These are phyloP conservation scores for Prunus yedoensis DNA, from an alignment of 331 rosid genomes.

Conservation along the genomic window DNA sequence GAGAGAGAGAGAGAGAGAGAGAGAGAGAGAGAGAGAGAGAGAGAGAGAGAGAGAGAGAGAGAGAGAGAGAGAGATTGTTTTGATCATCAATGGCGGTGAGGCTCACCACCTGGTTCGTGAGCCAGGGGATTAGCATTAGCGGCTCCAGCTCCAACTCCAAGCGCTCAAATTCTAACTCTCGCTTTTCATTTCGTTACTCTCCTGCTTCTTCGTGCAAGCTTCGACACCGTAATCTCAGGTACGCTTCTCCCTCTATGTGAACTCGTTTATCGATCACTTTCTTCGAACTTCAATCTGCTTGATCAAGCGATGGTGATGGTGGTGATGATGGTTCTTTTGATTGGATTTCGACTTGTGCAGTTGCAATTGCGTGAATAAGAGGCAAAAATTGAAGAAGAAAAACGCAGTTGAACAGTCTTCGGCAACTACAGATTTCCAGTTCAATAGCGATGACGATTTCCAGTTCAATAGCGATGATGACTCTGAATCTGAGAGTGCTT, in stretches of 20 bases:
- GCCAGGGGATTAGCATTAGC: slow-evolving; percentile 40
- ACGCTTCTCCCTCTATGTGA: neutral
- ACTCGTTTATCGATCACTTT: neutral
- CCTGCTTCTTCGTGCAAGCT: slow-evolving; percentile 51
- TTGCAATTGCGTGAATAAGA: slow-evolving; percentile 59
- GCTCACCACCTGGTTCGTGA: slow-evolving; percentile 61
- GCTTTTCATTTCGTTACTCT: slow-evolving; percentile 36
- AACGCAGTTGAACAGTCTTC: slow-evolving; percentile 42
- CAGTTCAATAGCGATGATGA: slow-evolving; percentile 47
- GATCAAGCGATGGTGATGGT: neutral
- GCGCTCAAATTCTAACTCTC: slow-evolving; percentile 17
- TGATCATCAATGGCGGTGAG: slow-evolving; percentile 52
- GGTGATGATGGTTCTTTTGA: neutral
- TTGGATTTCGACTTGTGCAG: slow-evolving; percentile 37
- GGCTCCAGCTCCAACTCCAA: slow-evolving; percentile 27
- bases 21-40: too few species aligned
- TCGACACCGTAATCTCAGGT: slow-evolving; percentile 67
- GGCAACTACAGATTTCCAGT: slow-evolving; percentile 36
- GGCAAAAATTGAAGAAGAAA: slow-evolving; percentile 63
- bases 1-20: too few species aligned
- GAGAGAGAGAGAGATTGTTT: slow-evolving; percentile 1
- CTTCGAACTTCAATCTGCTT: neutral
- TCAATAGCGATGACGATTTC: slow-evolving; percentile 46
- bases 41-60: neutral
- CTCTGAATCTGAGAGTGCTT: slow-evolving; percentile 30